Evolutionary conservation across 164 flowering plant genomes (phyloP).

Genomic region (Hamamelis virginiana): DNA sequence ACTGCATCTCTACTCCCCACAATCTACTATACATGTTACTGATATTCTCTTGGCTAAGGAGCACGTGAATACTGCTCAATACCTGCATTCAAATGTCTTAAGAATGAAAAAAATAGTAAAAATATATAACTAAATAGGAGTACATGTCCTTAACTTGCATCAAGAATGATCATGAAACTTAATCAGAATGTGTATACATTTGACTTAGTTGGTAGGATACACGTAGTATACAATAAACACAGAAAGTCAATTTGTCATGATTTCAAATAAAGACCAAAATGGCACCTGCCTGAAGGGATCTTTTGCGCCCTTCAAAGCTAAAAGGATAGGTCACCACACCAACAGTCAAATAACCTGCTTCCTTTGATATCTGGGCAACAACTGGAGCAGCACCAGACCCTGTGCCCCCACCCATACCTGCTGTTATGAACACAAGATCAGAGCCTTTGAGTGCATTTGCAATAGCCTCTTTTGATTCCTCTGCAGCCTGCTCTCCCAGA

Average conservation of each 20-base stretch:
- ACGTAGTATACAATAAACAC: not conserved
- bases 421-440: slow-evolving; percentile 95
- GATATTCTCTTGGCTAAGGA: not conserved
- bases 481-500: slow-evolving; percentile 97
- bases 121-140: too few species aligned
- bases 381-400: slow-evolving; percentile 99
- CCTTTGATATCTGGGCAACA: slow-evolving; percentile 91
- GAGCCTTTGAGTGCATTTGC: slow-evolving; percentile 87
- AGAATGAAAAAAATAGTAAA: not conserved
- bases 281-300: slow-evolving; percentile 83
- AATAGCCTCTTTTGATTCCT: slow-evolving; percentile 92
- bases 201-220: not conserved
- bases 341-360: slow-evolving; percentile 96
- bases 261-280: slow-evolving; percentile 6
- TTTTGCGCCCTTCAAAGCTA: slow-evolving; percentile 98
- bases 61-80: not conserved
- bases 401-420: slow-evolving; percentile 99
- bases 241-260: not conserved
- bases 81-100: not conserved
- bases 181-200: not conserved
- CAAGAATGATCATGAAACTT: not conserved
- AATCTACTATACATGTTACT: not conserved
- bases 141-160: not conserved
- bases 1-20: not conserved
- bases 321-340: slow-evolving; percentile 98